Conservation (phyloP, 1,139 yeast genomes). For the Yamadazyma triangularis region DNA sequence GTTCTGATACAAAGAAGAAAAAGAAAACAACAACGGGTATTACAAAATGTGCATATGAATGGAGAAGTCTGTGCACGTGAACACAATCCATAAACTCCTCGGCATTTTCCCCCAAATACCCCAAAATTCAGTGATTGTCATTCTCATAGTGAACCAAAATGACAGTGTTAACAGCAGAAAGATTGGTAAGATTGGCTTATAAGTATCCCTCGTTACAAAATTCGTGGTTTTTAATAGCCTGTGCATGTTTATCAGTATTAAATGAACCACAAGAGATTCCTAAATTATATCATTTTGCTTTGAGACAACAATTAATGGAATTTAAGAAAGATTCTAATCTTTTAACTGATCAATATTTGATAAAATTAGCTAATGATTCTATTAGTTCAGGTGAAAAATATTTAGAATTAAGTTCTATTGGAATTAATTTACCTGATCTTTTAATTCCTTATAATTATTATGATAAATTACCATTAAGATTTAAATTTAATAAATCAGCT, state of each 20-base stretch:
- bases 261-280: conserved; percentile 83
- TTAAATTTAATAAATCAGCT: conserved; percentile 23
- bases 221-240: conserved; percentile 72
- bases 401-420: conserved; percentile 38
- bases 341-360: conserved; percentile 27
- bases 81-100: neutral
- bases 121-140: neutral
- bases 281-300: conserved; percentile 65
- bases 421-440: conserved; percentile 42
- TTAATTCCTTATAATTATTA: conserved; percentile 39
- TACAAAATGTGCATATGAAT: neutral
- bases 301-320: conserved; percentile 47
- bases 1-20: conserved; percentile 78
- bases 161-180: conserved; percentile 46
- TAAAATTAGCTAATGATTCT: conserved; percentile 37
- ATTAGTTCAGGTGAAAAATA: conserved; percentile 36
- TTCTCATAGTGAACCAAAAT: conserved; percentile 2
- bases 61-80: neutral
- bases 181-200: conserved; percentile 57
- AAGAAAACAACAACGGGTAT: neutral
- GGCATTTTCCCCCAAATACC: neutral
- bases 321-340: conserved; percentile 20
- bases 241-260: conserved; percentile 77
- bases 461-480: conserved; percentile 35
- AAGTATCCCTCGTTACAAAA: conserved; percentile 40